Evolutionary conservation across 73 alveolate genomes (phyloP), one percentile per base, ranked within the genome.

Genomic region (Blepharisma stoltei): DNA sequence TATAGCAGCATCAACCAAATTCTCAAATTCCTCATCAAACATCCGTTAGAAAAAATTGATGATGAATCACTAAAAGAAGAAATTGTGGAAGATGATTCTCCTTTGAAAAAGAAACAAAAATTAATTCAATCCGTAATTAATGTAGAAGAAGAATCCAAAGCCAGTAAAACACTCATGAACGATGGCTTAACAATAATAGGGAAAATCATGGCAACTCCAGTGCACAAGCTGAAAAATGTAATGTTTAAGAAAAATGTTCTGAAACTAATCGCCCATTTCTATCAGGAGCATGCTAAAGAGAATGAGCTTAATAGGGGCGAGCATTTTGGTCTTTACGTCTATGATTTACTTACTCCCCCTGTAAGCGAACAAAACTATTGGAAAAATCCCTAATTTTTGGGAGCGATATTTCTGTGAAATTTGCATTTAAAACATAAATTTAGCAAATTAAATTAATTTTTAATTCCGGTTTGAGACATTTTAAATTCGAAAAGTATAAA

Each of bases 191-290:
- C 14, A 8, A 60, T 38, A 14, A 14, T 60, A 60, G 23, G 73
- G 23, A 60, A 60, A 60, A 25, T 60, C 38, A 14, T 38, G 23
- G 18, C 14, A 18, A 60, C 73, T 5, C 73, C 73, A 18, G 73
- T 60, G 38, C 46, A 60, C 4, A 60, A 60, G 5, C 45, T 46
- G 0, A 69, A 69, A 69, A 44, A 69, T 69, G 79, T 44, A 0
- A 38, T 69, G 65, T 46, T 46, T 43, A 69, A 69, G 45, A 69
- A 69, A 69, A 69, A 14, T 71, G 54, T 69, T 4, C 60, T 69
- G 38, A 69, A 69, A 53, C 5, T 69, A 14, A 69, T 69, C 1
- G 0, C 9, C 27, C 27, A 69, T n/a, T 44, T 46, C 45, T 69
- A 69, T 5, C 32, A 69, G 5, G 79, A 69, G 27, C 11, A 43